Evolutionary conservation across 805 yeast species (phyloP).

Genomic region (Pichia eremophila): DNA sequence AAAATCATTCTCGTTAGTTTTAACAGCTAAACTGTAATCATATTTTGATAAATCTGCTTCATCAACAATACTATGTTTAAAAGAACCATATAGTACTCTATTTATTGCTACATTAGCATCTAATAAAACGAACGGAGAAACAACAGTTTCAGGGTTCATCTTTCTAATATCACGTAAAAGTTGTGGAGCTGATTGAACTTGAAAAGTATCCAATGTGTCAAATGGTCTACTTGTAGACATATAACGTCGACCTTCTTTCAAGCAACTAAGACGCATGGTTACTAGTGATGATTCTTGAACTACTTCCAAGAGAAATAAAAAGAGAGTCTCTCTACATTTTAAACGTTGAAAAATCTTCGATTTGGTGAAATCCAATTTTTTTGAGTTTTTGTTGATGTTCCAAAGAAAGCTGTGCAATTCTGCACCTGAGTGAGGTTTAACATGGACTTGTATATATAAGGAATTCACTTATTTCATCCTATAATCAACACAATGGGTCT

Average conservation of each 20-base stretch:
- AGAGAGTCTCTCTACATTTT: no score
- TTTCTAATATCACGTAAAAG: background rate
- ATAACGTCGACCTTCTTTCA: background rate
- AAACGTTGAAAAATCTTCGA: no score
- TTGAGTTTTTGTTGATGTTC: no score
- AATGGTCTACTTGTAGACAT: slow-evolving; percentile 4
- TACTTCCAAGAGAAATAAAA: no score
- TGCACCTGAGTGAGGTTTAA: no score
- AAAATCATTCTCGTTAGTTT: slow-evolving; percentile 2
- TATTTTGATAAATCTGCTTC: slow-evolving; percentile 10
- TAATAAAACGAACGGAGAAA: slow-evolving; percentile 9
- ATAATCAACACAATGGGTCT: slow-evolving; percentile 1
- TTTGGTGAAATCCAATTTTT: no score
- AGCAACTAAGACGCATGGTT: no score
- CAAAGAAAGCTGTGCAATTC: no score
- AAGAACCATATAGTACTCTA: slow-evolving; percentile 4
- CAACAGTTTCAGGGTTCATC: background rate
- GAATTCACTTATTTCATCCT: no score
- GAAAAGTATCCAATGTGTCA: background rate
- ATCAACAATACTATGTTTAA: background rate
- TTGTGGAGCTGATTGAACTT: background rate
- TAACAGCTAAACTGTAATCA: slow-evolving; percentile 1
- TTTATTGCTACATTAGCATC: slow-evolving; percentile 11
- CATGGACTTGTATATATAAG: no score
- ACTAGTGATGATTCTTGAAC: no score